Base-by-base conservation (phyloP, 495 filamentous ascomycete species). In the Aspergillus heteromorphus region DNA sequence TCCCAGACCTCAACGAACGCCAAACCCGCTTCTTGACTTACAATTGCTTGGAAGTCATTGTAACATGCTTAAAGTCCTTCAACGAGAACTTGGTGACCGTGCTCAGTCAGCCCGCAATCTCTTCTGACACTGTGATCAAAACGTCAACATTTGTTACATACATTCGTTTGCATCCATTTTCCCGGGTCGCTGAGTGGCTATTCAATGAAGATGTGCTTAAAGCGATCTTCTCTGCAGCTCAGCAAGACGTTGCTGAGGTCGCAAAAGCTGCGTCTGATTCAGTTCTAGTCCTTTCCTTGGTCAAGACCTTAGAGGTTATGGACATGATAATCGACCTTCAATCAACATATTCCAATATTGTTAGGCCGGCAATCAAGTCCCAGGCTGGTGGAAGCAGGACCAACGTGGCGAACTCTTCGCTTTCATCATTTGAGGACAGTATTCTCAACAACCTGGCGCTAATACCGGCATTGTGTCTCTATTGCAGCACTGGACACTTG, bases 171-270 rank as follows among this genome's bases (percentile, higher is more conserved):
- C 93, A 99, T 71, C 91, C 93, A 8, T 97, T 96, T 60, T 83
- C 87, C 17, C 83, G 93, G 34, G 88, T 91, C 19, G 93, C 96
- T 83, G 95, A 97, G 66, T 97, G 95, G 89, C 79, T 97, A 67
- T 96, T 95, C 65, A 96, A 95, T 60, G 89, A 93, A 58, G 89
- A 88, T 57, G 89, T 96, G 20, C 79, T 96, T 51, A 79, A 79
- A 56, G 82, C 84, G 18, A 68, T 99, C 13, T 91, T 96, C 64
- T 76, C 83, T 48, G 82, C 84, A 11, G 82, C 91, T 34, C 83
- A 89, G 50, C 83, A 92, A 63, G 80, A 93, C 61, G 65, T 86
- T 17, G 68, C 72, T 9, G 82, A 86, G 48, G 76, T 97, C 40
- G 75, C 83, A 45, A 80, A 77, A 45, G 79, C 88, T 10, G 68